A percentile compares a stretch with the other conserved stretches of the same genome.
These are phyloP conservation scores for Boletus eberwhitei DNA, from an alignment of 768 basidiomycete species.

Conservation along the genomic window DNA sequence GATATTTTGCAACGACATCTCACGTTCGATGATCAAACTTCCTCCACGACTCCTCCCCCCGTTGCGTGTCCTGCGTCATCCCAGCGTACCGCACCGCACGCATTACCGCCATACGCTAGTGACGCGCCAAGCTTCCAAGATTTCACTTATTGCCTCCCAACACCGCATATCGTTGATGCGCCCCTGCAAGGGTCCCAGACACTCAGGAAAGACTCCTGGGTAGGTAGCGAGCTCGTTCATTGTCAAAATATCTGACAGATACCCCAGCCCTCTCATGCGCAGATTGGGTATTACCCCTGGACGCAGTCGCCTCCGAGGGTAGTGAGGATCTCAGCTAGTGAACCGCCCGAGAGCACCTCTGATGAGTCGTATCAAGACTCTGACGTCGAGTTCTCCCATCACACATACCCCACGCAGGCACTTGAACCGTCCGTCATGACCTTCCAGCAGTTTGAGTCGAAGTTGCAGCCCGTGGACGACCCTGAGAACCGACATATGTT, in stretches of 20 bases:
- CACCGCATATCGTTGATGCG: slow-evolving; percentile 9
- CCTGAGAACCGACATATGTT: slow-evolving; percentile 25
- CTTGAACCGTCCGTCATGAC: slow-evolving; percentile 30
- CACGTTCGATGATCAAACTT: slow-evolving; percentile 5
- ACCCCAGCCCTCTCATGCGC: slow-evolving; percentile 19
- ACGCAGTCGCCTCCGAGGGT: slow-evolving; percentile 9
- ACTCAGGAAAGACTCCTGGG: slow-evolving; percentile 26
- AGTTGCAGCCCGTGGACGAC: slow-evolving; percentile 25
- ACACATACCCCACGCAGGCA: slow-evolving; percentile 9
- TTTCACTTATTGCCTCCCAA: slow-evolving; percentile 7
- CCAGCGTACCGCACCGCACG: slow-evolving; percentile 28
- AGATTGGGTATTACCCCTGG: slow-evolving; percentile 12
- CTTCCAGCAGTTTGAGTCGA: slow-evolving; percentile 26
- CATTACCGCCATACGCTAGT: slow-evolving; percentile 11
- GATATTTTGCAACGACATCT: no score
- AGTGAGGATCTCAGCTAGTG: slow-evolving; percentile 25
- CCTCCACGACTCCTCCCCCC: not conserved
- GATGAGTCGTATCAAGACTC: slow-evolving; percentile 30
- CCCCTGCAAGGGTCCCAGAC: slow-evolving; percentile 10
- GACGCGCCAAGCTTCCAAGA: slow-evolving; percentile 12
- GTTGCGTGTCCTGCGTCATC: slow-evolving; percentile 29
- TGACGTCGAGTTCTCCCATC: slow-evolving; percentile 15
- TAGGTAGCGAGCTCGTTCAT: slow-evolving; percentile 7
- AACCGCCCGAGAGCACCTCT: slow-evolving; percentile 29
- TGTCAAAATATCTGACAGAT: slow-evolving; percentile 16